phyloP scores from a whole-genome alignment of 164 flowering plant species.

The Vitis amurensis region DNA sequence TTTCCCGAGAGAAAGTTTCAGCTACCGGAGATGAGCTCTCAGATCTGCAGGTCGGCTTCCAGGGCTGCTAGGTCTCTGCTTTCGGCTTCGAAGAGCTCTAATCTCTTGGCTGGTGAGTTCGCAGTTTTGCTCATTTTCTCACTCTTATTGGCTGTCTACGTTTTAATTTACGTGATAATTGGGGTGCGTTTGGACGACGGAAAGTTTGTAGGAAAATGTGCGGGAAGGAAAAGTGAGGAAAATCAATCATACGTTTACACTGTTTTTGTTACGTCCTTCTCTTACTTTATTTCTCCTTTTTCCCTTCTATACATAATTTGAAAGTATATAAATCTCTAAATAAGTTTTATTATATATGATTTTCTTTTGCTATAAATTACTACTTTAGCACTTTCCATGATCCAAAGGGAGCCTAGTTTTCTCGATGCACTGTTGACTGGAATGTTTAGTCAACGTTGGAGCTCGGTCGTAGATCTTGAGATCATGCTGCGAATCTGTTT shows the following conservation, averaged over 20 bases:
- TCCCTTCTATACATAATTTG: too few relatives aligned
- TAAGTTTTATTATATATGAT: too few relatives aligned
- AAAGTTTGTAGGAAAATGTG: too few relatives aligned
- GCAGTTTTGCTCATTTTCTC: background rate
- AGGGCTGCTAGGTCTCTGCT: slow-evolving; percentile 59
- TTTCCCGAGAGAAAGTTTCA: background rate
- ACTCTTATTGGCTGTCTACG: background rate
- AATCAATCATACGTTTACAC: too few relatives aligned
- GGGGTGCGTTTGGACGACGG: too few relatives aligned
- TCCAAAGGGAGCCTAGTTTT: background rate
- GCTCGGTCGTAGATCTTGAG: too few relatives aligned
- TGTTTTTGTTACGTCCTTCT: background rate
- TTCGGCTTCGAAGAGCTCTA: slow-evolving; percentile 57
- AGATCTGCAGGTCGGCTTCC: slow-evolving; percentile 74
- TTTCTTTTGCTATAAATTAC: too few relatives aligned
- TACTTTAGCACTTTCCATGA: too few relatives aligned
- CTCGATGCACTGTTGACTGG: too few relatives aligned
- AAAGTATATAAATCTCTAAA: too few relatives aligned
- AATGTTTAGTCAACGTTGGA: too few relatives aligned
- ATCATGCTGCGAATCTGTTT: background rate
- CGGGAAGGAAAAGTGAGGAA: too few relatives aligned
- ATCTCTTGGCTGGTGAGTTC: slow-evolving; percentile 50
- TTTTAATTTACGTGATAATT: background rate
- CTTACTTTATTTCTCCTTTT: background rate
- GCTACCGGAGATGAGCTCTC: slow-evolving; percentile 59